Evolutionary conservation across 2,329 filamentous ascomycete species (phyloP).

Genomic region (Colletotrichum spaethianum): DNA sequence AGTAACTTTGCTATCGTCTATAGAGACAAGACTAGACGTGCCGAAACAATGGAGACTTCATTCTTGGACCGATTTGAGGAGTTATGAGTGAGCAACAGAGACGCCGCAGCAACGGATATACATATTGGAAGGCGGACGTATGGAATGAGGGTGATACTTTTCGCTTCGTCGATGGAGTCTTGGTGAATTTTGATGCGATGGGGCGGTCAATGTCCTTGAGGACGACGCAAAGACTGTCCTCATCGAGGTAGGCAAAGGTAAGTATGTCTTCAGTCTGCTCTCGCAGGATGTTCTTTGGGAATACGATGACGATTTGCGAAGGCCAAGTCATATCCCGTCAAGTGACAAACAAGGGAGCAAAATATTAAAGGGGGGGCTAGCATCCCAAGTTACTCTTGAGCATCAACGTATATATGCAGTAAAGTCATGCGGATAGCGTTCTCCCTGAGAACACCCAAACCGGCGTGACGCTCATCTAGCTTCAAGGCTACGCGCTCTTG

Average conservation of each 20-base stretch:
- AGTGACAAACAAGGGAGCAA: background rate
- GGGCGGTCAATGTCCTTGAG: background rate
- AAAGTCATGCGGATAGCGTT: background rate
- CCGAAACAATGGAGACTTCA: too few relatives aligned
- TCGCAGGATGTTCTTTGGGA: background rate
- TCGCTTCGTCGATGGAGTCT: background rate
- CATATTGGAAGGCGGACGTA: too few relatives aligned
- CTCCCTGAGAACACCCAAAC: background rate
- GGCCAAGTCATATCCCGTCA: background rate
- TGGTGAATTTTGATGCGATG: background rate
- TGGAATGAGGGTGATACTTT: background rate
- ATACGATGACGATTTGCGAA: background rate
- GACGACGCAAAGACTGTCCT: background rate
- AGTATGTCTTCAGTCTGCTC: background rate
- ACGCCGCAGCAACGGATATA: background rate
- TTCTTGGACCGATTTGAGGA: background rate
- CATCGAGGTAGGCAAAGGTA: too few relatives aligned
- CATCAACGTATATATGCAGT: background rate
- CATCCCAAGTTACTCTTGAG: too few relatives aligned
- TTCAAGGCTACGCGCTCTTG: background rate
- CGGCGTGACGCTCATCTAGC: background rate
- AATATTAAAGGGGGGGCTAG: background rate
- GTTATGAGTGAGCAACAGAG: background rate
- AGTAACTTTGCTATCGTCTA: too few relatives aligned
- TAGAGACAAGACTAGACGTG: background rate